Evolutionary conservation across 495 filamentous ascomycete species (phyloP), one percentile per base, ranked within the genome.

Genomic region (Tuber aestivum): DNA sequence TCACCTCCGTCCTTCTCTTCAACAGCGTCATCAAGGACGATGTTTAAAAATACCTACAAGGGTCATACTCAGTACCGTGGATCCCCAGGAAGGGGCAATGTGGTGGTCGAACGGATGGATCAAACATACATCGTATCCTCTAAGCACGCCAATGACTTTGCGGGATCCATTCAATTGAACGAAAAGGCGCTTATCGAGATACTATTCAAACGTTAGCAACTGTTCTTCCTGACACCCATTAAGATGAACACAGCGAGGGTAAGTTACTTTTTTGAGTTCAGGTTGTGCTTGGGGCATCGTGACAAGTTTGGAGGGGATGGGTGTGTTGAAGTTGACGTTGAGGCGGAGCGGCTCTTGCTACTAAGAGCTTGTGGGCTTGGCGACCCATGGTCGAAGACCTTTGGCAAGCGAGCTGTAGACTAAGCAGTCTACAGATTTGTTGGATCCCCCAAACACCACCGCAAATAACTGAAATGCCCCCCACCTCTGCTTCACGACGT

Each of bases 121-220:
- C 32, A 32, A 20, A 23, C 91, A 72, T 86, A 97, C 95, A 90
- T 99, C 95, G 85, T 97, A 99, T 75, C 95, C 95, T 80, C 95
- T 88, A 69, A 99, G 89, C 56, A 97, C 89, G 79, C 95, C 95
- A 84, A 97, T 92, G 79, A 99, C 96, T 86, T 97, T 97, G 83
- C 95, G 92, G 85, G 93, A 95, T 83, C 96, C 95, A 86, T 99
- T 98, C 77, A 99, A 86, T 85, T 99, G 94, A 83, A 97, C 93
- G 85, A 97, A 97, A 83, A 99, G 89, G 84, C 96, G 90, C 89
- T 99, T 99, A 87, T 98, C 95, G 87, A 99, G 94, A 86, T 99
- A 99, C 95, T 99, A 84, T 78, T 75, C 45, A 32, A 72, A 38
- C 37, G 37, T 83, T 76, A 80, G 78, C 70, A 40, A 44, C 68